Evolutionary conservation across 108 stramenopile genomes (phyloP).

Genomic region (Aurantiochytrium sp.): DNA sequence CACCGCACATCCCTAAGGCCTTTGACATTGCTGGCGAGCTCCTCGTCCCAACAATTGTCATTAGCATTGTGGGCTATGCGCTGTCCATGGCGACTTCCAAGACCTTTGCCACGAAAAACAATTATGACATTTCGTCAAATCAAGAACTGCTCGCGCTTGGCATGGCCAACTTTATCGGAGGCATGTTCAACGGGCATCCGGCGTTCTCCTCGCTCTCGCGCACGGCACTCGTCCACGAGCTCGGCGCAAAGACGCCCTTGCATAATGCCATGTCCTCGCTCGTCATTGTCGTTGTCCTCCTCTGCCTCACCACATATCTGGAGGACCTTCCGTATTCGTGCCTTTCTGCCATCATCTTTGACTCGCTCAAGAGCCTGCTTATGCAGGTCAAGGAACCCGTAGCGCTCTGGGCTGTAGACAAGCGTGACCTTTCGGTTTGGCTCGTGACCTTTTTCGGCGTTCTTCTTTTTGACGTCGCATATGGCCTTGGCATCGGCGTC

Average conservation of each 20-base stretch:
- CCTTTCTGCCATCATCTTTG: slow-evolving; percentile 3
- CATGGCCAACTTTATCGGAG: background rate
- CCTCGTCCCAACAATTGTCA: background rate
- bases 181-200: background rate
- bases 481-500: background rate
- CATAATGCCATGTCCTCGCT: background rate
- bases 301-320: background rate
- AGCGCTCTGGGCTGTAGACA: background rate
- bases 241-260: background rate
- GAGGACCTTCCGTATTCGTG: background rate
- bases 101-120: background rate
- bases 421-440: background rate
- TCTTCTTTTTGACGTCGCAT: background rate
- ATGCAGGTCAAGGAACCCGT: background rate
- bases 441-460: background rate
- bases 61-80: background rate
- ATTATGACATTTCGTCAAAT: slow-evolving; percentile 2
- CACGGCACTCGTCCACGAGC: background rate
- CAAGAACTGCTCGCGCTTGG: slow-evolving; percentile 6
- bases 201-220: background rate
- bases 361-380: background rate
- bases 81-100: background rate
- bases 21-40: background rate
- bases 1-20: background rate
- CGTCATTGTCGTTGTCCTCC: background rate